phyloP scores from a whole-genome alignment of 768 basidiomycete genomes.

The Tephrocybe sp. region DNA sequence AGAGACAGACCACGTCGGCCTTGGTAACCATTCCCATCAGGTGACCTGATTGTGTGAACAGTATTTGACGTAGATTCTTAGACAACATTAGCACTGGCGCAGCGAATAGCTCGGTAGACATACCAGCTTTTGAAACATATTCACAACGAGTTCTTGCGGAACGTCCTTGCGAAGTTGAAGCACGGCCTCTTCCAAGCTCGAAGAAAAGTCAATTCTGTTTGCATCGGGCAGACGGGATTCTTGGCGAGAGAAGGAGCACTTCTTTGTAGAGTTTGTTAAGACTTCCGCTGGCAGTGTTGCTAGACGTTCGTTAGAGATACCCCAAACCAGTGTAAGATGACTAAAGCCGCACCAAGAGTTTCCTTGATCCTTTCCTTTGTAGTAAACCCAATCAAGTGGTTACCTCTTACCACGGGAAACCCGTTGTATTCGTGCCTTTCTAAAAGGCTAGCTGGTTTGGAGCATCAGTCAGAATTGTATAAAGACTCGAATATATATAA shows the following conservation, averaged over 20 bases:
- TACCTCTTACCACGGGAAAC: conserved; percentile 58
- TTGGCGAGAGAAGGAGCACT: conserved; percentile 41
- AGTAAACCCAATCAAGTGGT: conserved; percentile 57
- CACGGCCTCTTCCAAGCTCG: conserved; percentile 44
- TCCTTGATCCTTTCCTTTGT: conserved; percentile 50
- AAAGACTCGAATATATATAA: neutral
- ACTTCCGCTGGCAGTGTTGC: conserved; percentile 30
- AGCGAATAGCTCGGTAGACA: conserved; percentile 6
- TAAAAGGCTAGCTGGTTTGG: conserved; percentile 35
- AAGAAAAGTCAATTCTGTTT: conserved; percentile 34
- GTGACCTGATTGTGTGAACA: conserved; percentile 60
- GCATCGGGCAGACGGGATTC: conserved; percentile 22
- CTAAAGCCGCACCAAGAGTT: conserved; percentile 29
- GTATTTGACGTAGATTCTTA: conserved; percentile 65
- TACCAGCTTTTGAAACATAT: conserved; percentile 74
- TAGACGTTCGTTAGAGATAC: conserved; percentile 9
- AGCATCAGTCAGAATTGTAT: neutral
- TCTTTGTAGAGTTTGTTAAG: conserved; percentile 24
- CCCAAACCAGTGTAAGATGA: neutral
- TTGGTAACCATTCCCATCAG: conserved; percentile 69
- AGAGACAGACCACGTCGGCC: conserved; percentile 57
- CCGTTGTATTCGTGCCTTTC: conserved; percentile 50
- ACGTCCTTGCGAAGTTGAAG: conserved; percentile 67
- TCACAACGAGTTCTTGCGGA: conserved; percentile 67
- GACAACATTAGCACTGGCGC: neutral